phyloP scores from a whole-genome alignment of 2,329 filamentous ascomycete species.

The Lachnellula occidentalis region DNA sequence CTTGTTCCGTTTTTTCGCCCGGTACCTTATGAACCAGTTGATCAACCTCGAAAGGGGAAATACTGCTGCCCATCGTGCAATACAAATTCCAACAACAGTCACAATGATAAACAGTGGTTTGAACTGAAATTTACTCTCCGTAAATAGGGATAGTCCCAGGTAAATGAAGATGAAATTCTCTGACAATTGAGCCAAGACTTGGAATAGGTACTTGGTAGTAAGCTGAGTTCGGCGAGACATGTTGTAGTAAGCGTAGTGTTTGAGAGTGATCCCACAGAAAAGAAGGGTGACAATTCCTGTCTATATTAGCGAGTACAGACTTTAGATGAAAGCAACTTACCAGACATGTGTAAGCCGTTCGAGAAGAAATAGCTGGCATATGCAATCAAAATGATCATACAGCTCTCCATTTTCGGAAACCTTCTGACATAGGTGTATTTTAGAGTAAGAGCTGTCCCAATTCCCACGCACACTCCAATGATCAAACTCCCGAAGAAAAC shows the following conservation, averaged over 20 bases:
- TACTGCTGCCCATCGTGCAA: constrained; percentile 86
- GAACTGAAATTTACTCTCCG: constrained; percentile 80
- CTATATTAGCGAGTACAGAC: background rate
- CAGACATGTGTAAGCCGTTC: constrained; percentile 91
- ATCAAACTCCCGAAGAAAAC: constrained; percentile 93
- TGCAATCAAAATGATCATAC: constrained; percentile 84
- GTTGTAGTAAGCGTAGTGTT: constrained; percentile 99
- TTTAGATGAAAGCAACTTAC: constrained; percentile 47
- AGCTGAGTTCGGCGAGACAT: constrained; percentile 97
- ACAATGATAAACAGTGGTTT: constrained; percentile 94
- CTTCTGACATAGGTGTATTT: constrained; percentile 93
- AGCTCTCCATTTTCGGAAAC: constrained; percentile 95
- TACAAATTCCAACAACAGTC: constrained; percentile 84
- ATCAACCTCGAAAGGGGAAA: constrained; percentile 87
- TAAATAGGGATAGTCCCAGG: constrained; percentile 89
- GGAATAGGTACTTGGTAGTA: constrained; percentile 96
- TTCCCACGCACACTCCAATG: constrained; percentile 82
- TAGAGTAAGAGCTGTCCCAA: constrained; percentile 78
- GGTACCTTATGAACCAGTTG: constrained; percentile 88
- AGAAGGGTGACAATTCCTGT: constrained; percentile 79
- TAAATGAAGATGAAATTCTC: constrained; percentile 99
- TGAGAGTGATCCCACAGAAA: constrained; percentile 96
- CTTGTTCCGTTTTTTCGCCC: constrained; percentile 67
- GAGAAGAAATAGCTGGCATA: constrained; percentile 98
- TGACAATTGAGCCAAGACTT: constrained; percentile 86